Conservation (phyloP, 345 rosid genomes). For the Euclidium syriacum region DNA sequence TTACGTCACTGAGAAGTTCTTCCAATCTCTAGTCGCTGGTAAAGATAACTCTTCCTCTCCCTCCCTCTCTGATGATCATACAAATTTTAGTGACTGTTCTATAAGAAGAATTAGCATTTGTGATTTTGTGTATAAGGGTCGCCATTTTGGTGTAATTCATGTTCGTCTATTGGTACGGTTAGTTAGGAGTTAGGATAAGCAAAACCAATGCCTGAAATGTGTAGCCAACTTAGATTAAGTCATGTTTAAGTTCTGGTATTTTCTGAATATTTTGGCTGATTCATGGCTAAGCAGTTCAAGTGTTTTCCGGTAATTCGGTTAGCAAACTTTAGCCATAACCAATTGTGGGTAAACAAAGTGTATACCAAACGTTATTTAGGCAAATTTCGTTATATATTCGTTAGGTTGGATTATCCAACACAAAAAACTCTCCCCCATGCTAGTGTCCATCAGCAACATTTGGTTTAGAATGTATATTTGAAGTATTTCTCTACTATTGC, state of each 20-base stretch:
- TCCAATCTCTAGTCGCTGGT: slow-evolving; percentile 97
- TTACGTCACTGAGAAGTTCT: slow-evolving; percentile 91
- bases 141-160: not conserved
- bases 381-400: not conserved
- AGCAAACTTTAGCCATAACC: not conserved
- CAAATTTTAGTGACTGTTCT: not conserved
- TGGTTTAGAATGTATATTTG: not conserved
- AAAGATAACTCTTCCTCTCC: too few species aligned
- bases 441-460: not conserved
- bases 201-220: not conserved
- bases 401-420: not conserved
- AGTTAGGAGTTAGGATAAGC: not conserved
- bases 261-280: not conserved
- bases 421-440: not conserved
- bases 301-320: too few species aligned
- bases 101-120: not conserved
- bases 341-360: not conserved
- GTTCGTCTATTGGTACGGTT: not conserved
- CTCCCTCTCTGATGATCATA: not conserved
- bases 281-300: not conserved
- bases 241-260: not conserved
- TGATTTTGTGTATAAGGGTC: not conserved
- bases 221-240: not conserved
- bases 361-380: not conserved
- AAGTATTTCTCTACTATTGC: not conserved